Evolutionary conservation across 805 yeast species (phyloP).

Genomic region (Spathaspora boniae): DNA sequence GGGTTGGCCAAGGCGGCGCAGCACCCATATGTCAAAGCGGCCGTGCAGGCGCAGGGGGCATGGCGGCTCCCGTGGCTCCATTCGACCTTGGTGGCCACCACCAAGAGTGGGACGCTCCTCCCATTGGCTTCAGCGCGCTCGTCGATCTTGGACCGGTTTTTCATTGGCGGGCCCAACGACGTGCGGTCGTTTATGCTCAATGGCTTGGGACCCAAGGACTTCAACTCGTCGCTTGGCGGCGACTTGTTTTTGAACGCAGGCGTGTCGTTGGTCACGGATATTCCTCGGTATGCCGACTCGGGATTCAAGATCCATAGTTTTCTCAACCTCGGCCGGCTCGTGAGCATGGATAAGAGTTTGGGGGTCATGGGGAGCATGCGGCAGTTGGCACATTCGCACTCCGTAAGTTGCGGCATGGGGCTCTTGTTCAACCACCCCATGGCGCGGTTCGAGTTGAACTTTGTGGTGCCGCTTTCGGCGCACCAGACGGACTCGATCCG

Average conservation of each 20-base stretch:
- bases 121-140: slow-evolving; percentile 16
- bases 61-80: slow-evolving; percentile 14
- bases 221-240: slow-evolving; percentile 50
- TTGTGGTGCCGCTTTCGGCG: slow-evolving; percentile 46
- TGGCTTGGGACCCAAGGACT: slow-evolving; percentile 54
- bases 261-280: slow-evolving; percentile 36
- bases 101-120: slow-evolving; percentile 32
- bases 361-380: slow-evolving; percentile 5
- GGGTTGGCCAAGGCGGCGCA: slow-evolving; percentile 26
- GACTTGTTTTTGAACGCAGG: slow-evolving; percentile 48
- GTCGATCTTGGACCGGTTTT: slow-evolving; percentile 50
- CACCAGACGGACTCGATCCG: slow-evolving; percentile 45
- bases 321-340: slow-evolving; percentile 45
- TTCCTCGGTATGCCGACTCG: slow-evolving; percentile 43
- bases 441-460: slow-evolving; percentile 57
- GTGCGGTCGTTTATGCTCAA: slow-evolving; percentile 49
- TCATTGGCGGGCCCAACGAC: slow-evolving; percentile 59
- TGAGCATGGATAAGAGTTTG: slow-evolving; percentile 18
- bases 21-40: slow-evolving; percentile 39
- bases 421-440: slow-evolving; percentile 52
- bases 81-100: slow-evolving; percentile 22
- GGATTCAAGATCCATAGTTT: slow-evolving; percentile 49
- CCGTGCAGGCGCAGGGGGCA: slow-evolving; percentile 38
- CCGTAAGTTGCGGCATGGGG: slow-evolving; percentile 46
- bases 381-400: slow-evolving; percentile 17